phyloP scores from a whole-genome alignment of 2,329 filamentous ascomycete genomes.

The Colletotrichum tofieldiae region DNA sequence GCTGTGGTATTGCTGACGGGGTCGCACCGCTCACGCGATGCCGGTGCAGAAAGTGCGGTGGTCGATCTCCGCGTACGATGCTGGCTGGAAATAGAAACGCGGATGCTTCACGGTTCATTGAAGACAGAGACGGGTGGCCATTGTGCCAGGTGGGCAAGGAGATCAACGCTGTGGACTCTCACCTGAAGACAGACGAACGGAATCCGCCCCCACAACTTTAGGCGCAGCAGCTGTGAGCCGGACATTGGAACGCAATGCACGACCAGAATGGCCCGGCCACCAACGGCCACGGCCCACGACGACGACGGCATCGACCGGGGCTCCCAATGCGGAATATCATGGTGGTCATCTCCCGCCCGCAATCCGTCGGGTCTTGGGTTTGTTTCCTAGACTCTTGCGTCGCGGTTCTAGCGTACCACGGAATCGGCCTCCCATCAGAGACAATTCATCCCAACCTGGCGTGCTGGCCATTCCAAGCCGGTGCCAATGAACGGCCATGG shows the following conservation, averaged over 20 bases:
- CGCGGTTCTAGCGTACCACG: neutral
- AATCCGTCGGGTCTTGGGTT: constrained; percentile 1
- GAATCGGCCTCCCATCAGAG: constrained; percentile 22
- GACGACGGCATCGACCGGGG: neutral
- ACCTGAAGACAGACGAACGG: constrained; percentile 34
- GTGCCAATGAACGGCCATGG: constrained; percentile 20
- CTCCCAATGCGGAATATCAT: constrained; percentile 27
- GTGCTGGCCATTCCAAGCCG: constrained; percentile 16
- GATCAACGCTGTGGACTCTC: constrained; percentile 36
- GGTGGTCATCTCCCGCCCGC: constrained; percentile 34
- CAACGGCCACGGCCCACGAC: neutral
- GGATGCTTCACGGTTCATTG: constrained; percentile 13
- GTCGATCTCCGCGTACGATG: constrained; percentile 13
- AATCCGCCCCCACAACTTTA: constrained; percentile 37
- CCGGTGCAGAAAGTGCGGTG: constrained; percentile 8
- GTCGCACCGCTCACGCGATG: neutral
- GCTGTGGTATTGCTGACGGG: constrained; percentile 5
- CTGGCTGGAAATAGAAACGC: constrained; percentile 18
- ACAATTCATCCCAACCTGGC: constrained; percentile 22
- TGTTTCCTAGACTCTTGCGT: neutral
- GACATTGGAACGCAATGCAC: constrained; percentile 39
- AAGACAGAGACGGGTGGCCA: neutral
- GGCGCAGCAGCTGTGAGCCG: constrained; percentile 33
- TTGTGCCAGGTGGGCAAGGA: constrained; percentile 34
- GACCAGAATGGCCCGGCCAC: constrained; percentile 6